A percentile compares a stretch with the other conserved stretches of the same genome.
phyloP scores from a whole-genome alignment of 345 rosid species.

The Euphorbia tirucalli region DNA sequence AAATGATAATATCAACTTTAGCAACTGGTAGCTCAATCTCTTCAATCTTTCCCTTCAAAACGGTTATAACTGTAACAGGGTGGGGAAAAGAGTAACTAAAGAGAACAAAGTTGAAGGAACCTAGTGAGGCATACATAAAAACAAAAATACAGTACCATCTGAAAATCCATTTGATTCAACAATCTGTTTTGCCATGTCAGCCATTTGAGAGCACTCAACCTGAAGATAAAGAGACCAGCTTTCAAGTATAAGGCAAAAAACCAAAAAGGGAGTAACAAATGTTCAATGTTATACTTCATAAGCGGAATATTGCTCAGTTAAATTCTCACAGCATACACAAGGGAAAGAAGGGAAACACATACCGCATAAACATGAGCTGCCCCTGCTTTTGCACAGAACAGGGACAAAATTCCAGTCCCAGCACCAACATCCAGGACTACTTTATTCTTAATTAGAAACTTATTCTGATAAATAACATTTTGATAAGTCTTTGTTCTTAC shows the following conservation, averaged over 20 bases:
- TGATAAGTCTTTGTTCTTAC: conserved; percentile 97
- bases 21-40: conserved; percentile 85
- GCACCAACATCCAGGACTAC: conserved; percentile 98
- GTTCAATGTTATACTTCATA: background rate
- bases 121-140: background rate
- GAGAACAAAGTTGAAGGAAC: background rate
- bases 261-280: background rate
- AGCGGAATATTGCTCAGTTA: background rate
- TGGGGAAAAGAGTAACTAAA: background rate
- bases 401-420: conserved; percentile 93
- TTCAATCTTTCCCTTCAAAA: conserved; percentile 95
- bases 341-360: conserved; percentile 20
- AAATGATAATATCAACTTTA: conserved; percentile 93
- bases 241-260: conserved; percentile 2
- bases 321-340: background rate
- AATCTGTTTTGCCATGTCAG: conserved; percentile 90
- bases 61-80: conserved; percentile 65
- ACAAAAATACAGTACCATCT: conserved; percentile 47
- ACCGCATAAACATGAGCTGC: conserved; percentile 94
- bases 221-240: conserved; percentile 22
- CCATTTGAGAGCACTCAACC: conserved; percentile 97
- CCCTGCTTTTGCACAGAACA: conserved; percentile 97
- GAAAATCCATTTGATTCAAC: conserved; percentile 82
- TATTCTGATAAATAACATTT: conserved; percentile 89
- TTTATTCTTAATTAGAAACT: conserved; percentile 83